These are phyloP conservation scores for Echites panduratus DNA, from an alignment of 257 asterid species.

Conservation along the genomic window DNA sequence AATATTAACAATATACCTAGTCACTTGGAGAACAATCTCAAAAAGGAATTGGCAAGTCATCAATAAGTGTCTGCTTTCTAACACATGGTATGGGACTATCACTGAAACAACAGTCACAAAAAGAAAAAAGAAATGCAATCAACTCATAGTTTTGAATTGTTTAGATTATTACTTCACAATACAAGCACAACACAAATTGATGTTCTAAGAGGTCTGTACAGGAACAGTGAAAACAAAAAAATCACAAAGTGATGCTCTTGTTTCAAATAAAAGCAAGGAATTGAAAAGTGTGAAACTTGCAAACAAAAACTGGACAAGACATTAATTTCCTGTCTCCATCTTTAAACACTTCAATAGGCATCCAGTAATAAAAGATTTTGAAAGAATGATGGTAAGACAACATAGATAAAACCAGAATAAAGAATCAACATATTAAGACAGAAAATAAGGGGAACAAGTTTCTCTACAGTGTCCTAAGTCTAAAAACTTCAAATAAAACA, in stretches of 20 bases:
- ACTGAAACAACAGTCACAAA: neutral
- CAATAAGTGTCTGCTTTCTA: neutral
- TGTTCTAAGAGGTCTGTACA: neutral
- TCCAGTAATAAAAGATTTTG: neutral
- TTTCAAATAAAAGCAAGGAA: neutral
- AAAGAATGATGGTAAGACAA: neutral
- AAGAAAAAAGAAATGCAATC: too few species aligned
- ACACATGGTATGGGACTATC: neutral
- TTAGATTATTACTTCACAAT: neutral
- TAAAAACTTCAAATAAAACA: neutral
- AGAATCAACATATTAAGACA: neutral
- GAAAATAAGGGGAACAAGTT: too few species aligned
- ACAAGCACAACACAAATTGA: neutral
- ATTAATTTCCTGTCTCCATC: neutral
- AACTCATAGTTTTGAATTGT: neutral
- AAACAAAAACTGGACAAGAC: neutral
- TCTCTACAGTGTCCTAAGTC: neutral
- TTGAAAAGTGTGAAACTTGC: neutral
- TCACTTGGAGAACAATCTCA: neutral
- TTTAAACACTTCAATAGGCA: neutral
- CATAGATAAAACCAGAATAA: neutral
- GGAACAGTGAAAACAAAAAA: neutral
- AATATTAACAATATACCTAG: neutral
- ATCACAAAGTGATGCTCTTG: neutral
- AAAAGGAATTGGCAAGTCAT: neutral